Percentiles rank a stretch among this genome's conserved stretches.
These are phyloP conservation scores for Yarrowia hollandica DNA, from an alignment of 805 yeast species.

Conservation along the genomic window DNA sequence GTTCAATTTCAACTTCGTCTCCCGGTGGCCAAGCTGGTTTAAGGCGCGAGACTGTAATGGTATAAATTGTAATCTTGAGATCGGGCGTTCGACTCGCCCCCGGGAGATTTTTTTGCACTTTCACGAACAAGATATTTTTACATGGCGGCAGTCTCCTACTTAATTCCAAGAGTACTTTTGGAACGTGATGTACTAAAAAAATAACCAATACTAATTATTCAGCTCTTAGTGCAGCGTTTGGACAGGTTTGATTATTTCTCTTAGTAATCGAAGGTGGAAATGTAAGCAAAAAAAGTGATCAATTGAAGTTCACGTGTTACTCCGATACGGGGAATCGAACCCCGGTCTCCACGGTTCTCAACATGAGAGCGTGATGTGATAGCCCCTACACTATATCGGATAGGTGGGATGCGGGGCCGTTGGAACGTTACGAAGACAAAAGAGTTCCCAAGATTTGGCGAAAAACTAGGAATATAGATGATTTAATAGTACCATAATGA, in stretches of 20 bases:
- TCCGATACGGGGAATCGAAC: conserved; percentile 29
- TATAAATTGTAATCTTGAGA: conserved; percentile 14
- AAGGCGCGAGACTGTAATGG: conserved; percentile 26
- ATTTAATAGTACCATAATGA: no score
- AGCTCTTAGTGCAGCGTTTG: no score
- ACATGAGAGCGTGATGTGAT: conserved; percentile 28
- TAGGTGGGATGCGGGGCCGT: neutral
- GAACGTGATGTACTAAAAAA: no score
- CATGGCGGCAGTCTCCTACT: no score
- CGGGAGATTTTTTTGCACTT: conserved; percentile 17
- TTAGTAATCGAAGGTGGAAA: no score
- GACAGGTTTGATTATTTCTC: no score
- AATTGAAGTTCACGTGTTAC: conserved; percentile 13
- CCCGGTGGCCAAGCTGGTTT: conserved; percentile 27
- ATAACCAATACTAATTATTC: neutral
- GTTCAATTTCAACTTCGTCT: conserved; percentile 2
- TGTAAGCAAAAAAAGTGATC: no score
- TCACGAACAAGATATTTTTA: no score
- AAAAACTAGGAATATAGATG: no score
- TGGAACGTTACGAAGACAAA: neutral
- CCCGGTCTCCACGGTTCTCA: conserved; percentile 29
- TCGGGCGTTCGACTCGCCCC: conserved; percentile 28
- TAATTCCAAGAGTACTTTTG: no score
- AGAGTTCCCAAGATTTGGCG: no score
- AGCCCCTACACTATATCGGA: conserved; percentile 29